phyloP scores from a whole-genome alignment of 345 rosid genomes.

The Rhizophora mangle region DNA sequence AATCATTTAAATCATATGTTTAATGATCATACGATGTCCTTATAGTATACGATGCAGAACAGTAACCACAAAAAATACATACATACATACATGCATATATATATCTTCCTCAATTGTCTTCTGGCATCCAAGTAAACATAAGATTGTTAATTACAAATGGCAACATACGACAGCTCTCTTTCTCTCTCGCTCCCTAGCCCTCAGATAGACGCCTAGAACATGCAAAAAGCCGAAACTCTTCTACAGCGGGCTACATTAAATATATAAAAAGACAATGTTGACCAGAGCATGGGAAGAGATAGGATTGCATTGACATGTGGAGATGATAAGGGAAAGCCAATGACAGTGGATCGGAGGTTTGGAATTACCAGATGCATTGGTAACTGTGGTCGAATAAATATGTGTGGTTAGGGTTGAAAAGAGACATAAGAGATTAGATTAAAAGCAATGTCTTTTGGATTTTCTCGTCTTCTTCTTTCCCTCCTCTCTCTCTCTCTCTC shows the following conservation, averaged over 20 bases:
- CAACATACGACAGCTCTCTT: no score
- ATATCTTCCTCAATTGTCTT: no score
- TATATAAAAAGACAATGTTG: slow-evolving; percentile 18
- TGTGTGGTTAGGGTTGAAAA: slow-evolving; percentile 23
- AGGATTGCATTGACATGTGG: slow-evolving; percentile 1
- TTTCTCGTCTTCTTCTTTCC: not conserved
- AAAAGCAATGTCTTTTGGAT: slow-evolving; percentile 10
- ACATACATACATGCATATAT: no score
- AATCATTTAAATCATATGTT: no score
- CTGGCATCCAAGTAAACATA: no score
- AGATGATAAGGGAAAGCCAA: not conserved
- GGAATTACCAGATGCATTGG: slow-evolving; percentile 47
- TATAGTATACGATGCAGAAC: no score
- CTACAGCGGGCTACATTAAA: not conserved
- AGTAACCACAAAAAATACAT: no score
- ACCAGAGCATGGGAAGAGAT: slow-evolving; percentile 13
- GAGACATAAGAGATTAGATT: slow-evolving; percentile 3
- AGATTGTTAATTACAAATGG: no score
- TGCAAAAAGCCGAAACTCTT: slow-evolving; percentile 2
- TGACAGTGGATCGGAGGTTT: slow-evolving; percentile 23
- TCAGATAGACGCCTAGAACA: no score
- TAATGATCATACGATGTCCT: no score
- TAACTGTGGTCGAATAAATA: slow-evolving; percentile 38
- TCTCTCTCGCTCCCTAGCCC: no score
- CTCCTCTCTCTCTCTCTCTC: not conserved